Percentiles rank a stretch among this genome's conserved stretches.
Evolutionary conservation across 2,329 filamentous ascomycete genomes (phyloP).

Genomic region (Stachybotrys elegans): DNA sequence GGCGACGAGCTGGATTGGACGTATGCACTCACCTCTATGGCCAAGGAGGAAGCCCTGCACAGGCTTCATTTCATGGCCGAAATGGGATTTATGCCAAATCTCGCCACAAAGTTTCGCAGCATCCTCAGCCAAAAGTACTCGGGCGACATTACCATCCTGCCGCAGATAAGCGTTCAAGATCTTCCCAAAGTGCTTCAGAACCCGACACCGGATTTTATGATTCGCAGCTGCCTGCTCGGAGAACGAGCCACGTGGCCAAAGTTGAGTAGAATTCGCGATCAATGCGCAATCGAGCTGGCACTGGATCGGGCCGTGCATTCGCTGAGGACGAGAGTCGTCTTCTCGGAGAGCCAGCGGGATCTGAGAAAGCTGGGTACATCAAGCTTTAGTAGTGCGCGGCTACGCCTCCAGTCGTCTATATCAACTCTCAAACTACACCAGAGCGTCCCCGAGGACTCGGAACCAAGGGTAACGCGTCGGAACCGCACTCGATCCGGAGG

Average conservation of each 20-base stretch:
- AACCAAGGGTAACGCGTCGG: constrained; percentile 18
- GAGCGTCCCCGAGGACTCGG: constrained; percentile 15
- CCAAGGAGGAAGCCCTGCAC: constrained; percentile 75
- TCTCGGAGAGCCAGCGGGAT: constrained; percentile 60
- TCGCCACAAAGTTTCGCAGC: constrained; percentile 71
- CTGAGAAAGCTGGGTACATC: constrained; percentile 41
- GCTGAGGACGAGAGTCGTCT: constrained; percentile 63
- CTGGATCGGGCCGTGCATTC: constrained; percentile 70
- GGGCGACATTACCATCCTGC: constrained; percentile 91
- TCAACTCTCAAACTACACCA: constrained; percentile 11
- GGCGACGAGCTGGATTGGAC: constrained; percentile 52
- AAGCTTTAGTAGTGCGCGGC: constrained; percentile 21
- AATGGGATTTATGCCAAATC: constrained; percentile 72
- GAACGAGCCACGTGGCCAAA: constrained; percentile 91
- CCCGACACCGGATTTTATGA: constrained; percentile 82
- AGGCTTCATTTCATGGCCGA: constrained; percentile 77
- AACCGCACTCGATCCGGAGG: constrained; percentile 46
- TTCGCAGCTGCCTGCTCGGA: constrained; percentile 68
- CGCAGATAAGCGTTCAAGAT: constrained; percentile 69
- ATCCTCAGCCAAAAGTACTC: constrained; percentile 88
- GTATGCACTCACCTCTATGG: constrained; percentile 62
- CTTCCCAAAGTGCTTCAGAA: constrained; percentile 77
- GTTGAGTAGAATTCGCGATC: constrained; percentile 76
- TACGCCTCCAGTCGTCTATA: constrained; percentile 13
- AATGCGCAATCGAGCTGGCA: constrained; percentile 83